These are phyloP conservation scores for Mrakia frigida DNA, from an alignment of 768 basidiomycete species.

Conservation along the genomic window DNA sequence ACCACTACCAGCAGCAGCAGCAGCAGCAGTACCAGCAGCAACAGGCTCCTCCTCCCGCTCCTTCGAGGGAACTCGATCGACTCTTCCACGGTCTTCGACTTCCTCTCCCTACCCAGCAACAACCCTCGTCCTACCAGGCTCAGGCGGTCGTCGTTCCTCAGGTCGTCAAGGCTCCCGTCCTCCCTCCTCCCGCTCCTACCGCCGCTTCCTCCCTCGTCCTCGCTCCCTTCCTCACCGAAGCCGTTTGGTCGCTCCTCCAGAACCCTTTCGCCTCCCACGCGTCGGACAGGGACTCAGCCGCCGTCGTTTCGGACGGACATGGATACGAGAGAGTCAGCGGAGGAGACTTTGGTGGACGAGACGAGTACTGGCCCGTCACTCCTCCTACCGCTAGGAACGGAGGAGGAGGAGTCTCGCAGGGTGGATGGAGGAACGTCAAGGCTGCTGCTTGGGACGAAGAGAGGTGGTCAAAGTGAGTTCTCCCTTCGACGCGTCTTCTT, in stretches of 20 bases:
- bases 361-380: background rate
- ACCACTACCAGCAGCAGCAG: constrained; percentile 14
- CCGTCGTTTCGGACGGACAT: background rate
- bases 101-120: background rate
- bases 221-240: constrained; percentile 26
- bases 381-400: constrained; percentile 6
- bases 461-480: constrained; percentile 17
- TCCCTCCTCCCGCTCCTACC: constrained; percentile 3
- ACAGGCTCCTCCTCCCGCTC: constrained; percentile 9
- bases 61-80: constrained; percentile 22
- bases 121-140: background rate
- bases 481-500: too few species aligned
- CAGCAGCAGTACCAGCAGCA: constrained; percentile 17
- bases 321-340: background rate
- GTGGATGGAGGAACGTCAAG: constrained; percentile 12
- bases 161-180: background rate
- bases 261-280: constrained; percentile 6
- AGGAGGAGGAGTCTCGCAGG: background rate
- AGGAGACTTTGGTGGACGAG: background rate
- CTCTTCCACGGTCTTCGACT: constrained; percentile 26
- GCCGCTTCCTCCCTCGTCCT: constrained; percentile 27
- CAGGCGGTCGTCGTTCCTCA: background rate
- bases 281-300: background rate
- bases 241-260: constrained; percentile 27
- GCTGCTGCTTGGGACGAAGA: constrained; percentile 21